These are phyloP conservation scores for Podosphaera xanthii DNA, from an alignment of 2,329 filamentous ascomycete genomes.

Conservation along the genomic window DNA sequence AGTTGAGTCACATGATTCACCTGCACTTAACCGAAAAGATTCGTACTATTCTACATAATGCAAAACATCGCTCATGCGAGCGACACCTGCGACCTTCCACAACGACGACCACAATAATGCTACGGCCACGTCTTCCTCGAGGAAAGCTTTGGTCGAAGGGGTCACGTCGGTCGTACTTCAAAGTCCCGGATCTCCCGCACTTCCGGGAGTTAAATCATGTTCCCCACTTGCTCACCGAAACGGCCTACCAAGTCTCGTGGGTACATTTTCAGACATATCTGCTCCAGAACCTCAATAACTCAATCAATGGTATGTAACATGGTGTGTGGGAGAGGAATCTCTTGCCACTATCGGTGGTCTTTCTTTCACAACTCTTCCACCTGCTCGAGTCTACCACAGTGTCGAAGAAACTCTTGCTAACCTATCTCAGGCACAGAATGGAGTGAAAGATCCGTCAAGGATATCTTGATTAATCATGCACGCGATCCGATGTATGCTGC, in stretches of 20 bases:
- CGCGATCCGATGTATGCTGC: constrained; percentile 56
- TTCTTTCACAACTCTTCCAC: not conserved
- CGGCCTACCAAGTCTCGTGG: constrained; percentile 58
- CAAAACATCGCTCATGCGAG: no score
- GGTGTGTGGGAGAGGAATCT: not conserved
- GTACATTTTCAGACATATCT: constrained; percentile 57
- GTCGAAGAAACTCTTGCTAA: constrained; percentile 2
- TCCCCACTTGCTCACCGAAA: constrained; percentile 15
- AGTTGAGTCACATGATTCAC: no score
- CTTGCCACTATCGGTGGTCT: not conserved
- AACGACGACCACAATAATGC: constrained; percentile 8
- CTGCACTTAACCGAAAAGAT: no score
- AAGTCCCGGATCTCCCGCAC: constrained; percentile 24
- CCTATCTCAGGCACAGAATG: constrained; percentile 7
- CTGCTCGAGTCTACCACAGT: no score
- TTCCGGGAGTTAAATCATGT: constrained; percentile 26
- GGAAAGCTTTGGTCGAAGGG: constrained; percentile 8
- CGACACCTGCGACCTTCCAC: no score
- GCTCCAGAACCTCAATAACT: constrained; percentile 50
- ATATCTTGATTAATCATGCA: constrained; percentile 51
- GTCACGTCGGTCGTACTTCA: constrained; percentile 23
- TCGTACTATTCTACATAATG: no score
- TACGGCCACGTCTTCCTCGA: constrained; percentile 14
- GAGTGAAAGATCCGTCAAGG: constrained; percentile 22
- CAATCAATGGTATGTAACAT: constrained; percentile 42